These are phyloP conservation scores for Themeda triandra DNA, from an alignment of 176 grass and related monocot genomes.

Conservation along the genomic window DNA sequence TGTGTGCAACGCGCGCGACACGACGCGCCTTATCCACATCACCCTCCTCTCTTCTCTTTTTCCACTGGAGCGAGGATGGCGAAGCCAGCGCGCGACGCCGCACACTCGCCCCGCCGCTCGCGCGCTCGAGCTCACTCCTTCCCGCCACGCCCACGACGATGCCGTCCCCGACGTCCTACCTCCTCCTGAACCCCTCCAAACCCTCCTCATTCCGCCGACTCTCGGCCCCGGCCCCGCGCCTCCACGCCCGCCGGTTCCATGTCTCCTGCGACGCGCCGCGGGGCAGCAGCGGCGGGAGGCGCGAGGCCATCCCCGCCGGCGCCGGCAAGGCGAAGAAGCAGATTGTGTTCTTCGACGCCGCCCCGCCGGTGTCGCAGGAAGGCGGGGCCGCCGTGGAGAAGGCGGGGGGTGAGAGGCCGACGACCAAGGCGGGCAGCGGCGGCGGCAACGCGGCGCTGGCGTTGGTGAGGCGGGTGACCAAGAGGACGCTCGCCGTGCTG, in stretches of 20 bases:
- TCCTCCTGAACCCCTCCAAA: conserved; percentile 27
- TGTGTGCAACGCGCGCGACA: conserved; percentile 7
- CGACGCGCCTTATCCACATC: conserved; percentile 47
- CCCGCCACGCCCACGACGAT: conserved; percentile 19
- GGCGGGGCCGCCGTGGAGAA: not conserved
- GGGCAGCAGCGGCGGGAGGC: not conserved
- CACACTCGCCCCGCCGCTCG: conserved; percentile 18
- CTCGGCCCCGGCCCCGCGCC: not conserved
- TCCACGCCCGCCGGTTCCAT: not conserved
- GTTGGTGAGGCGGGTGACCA: conserved; percentile 45
- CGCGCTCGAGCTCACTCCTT: not conserved
- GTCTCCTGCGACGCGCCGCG: conserved; percentile 38
- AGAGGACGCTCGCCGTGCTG: conserved; percentile 52
- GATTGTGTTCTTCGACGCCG: conserved; percentile 75
- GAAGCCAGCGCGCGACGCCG: not conserved
- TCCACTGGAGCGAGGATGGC: not conserved
- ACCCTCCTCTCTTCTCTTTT: not conserved
- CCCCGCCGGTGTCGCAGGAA: conserved; percentile 38
- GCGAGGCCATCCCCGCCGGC: conserved; percentile 22
- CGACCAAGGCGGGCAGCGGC: not conserved
- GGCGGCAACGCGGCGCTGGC: conserved; percentile 22
- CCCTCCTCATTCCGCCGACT: not conserved
- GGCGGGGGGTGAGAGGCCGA: not conserved
- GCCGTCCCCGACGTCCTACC: conserved; percentile 37
- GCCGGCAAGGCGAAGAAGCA: conserved; percentile 56